Conservation (phyloP, 2,329 filamentous ascomycete species). For the Botrytis fragariae region DNA sequence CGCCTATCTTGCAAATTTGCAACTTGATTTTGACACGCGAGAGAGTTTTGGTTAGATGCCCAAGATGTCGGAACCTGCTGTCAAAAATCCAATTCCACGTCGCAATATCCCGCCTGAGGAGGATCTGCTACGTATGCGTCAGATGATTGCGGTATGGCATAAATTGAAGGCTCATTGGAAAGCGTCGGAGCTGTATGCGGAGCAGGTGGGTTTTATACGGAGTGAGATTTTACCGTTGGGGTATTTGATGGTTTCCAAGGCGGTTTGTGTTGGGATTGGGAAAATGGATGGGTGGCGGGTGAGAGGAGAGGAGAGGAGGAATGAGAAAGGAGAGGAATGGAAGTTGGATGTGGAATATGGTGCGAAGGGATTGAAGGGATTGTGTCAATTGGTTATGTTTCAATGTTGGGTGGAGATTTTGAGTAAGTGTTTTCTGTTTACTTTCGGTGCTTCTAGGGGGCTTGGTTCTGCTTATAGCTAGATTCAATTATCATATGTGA, state of each 20-base stretch:
- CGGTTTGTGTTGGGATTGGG: neutral
- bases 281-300: neutral
- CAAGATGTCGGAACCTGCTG: neutral
- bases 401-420: neutral
- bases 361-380: neutral
- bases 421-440: neutral
- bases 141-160: neutral
- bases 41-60: neutral
- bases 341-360: neutral
- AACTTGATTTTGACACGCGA: neutral
- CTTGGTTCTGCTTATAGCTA: neutral
- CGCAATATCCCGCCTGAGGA: neutral
- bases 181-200: neutral
- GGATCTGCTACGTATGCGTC: neutral
- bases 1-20: neutral
- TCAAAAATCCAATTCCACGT: neutral
- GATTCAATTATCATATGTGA: neutral
- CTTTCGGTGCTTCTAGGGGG: neutral
- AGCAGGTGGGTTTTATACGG: neutral
- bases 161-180: neutral
- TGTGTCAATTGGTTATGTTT: constrained; percentile 5
- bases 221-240: neutral
- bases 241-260: neutral
- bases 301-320: neutral
- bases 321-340: neutral